Conservation (phyloP, 2,329 filamentous ascomycete genomes). For the Akanthomyces lecanii region DNA sequence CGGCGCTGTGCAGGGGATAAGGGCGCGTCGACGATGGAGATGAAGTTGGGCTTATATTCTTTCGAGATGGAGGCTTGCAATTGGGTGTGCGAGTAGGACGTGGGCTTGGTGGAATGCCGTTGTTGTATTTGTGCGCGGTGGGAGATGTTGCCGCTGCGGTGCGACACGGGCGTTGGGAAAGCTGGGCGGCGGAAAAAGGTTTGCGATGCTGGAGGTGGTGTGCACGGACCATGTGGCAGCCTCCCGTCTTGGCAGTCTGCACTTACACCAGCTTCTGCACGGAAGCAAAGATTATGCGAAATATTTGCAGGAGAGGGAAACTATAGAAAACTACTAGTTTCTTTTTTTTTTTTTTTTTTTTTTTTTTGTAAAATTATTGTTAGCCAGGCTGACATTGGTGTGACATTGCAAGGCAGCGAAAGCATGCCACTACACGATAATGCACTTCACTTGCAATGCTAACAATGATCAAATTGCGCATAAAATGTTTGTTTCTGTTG, state of each 20-base stretch:
- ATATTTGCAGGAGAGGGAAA: no score
- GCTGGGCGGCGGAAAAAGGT: not conserved
- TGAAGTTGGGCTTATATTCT: not conserved
- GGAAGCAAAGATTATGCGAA: no score
- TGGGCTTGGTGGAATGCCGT: not conserved
- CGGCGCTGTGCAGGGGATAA: not conserved
- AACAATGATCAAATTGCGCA: no score
- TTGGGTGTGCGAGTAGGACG: not conserved
- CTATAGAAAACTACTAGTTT: no score
- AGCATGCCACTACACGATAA: no score
- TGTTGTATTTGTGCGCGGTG: not conserved
- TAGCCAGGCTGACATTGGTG: no score
- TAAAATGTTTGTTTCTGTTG: no score
- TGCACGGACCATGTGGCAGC: slow-evolving; percentile 9
- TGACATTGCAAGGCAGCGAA: no score
- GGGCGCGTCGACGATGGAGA: not conserved
- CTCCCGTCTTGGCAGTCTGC: not conserved
- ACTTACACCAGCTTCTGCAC: not conserved
- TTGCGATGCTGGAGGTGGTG: not conserved
- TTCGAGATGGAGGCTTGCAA: not conserved
- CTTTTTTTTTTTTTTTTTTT: no score
- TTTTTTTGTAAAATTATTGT: no score
- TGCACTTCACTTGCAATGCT: no score
- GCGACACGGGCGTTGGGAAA: not conserved
- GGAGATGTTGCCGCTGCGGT: not conserved